These are phyloP conservation scores for Solanum ahanhuiri DNA, from an alignment of 257 asterid genomes.

Conservation along the genomic window DNA sequence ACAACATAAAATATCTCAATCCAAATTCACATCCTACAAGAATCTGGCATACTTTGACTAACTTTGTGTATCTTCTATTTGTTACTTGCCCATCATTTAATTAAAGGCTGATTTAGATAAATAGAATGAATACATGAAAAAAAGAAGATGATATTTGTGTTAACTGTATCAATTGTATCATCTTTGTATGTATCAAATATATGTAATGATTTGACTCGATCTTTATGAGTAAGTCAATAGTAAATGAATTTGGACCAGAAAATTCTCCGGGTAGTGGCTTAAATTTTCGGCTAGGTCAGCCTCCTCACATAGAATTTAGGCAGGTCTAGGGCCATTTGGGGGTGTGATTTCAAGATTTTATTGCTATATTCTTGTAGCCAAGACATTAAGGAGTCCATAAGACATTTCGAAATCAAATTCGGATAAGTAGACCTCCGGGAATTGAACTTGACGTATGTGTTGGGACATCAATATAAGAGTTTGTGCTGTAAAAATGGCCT, in stretches of 20 bases:
- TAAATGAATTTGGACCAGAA: not conserved
- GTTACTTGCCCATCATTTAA: not conserved
- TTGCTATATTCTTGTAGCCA: no score
- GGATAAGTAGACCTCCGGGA: not conserved
- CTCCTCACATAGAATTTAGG: no score
- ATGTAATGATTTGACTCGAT: not conserved
- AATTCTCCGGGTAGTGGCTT: not conserved
- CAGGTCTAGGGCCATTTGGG: no score
- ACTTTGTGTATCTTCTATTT: not conserved
- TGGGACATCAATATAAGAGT: not conserved
- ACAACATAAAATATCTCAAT: not conserved
- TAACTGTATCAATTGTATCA: not conserved
- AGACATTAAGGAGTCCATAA: not conserved
- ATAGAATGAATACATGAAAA: not conserved
- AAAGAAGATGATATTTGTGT: not conserved
- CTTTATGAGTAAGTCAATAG: not conserved
- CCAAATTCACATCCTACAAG: not conserved
- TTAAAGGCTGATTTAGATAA: not conserved
- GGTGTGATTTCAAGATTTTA: no score
- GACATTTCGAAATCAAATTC: not conserved
- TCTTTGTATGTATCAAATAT: no score
- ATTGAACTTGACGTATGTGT: not conserved
- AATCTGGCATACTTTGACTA: not conserved
- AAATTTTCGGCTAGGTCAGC: not conserved
- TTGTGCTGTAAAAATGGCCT: not conserved